Percentiles rank a stretch among this genome's conserved stretches.
phyloP scores from a whole-genome alignment of 768 basidiomycete genomes.

The Macrocybe gigantea region DNA sequence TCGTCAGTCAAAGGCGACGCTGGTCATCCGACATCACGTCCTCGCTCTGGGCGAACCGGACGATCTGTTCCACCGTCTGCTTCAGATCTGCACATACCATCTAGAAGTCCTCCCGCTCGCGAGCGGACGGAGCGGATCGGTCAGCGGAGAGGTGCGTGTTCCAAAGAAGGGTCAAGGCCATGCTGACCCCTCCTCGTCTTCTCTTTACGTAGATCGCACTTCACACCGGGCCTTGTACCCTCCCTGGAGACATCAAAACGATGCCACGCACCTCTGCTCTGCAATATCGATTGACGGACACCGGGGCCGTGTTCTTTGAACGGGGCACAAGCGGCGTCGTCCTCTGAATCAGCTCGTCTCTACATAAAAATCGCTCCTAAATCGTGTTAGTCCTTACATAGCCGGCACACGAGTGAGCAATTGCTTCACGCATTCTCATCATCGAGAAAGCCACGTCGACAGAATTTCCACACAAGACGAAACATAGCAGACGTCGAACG shows the following conservation, averaged over 20 bases:
- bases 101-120: slow-evolving; percentile 66
- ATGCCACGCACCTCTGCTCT: slow-evolving; percentile 52
- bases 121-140: slow-evolving; percentile 71
- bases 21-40: slow-evolving; percentile 64
- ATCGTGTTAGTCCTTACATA: too few species aligned
- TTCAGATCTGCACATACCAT: slow-evolving; percentile 63
- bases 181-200: background rate
- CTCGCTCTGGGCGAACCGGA: slow-evolving; percentile 52
- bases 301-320: slow-evolving; percentile 62
- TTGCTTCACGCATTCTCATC: too few species aligned
- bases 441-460: too few species aligned
- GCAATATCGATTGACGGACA: slow-evolving; percentile 69
- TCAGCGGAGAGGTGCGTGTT: slow-evolving; percentile 65
- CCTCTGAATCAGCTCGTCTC: too few species aligned
- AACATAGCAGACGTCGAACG: too few species aligned
- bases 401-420: too few species aligned
- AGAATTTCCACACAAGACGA: too few species aligned
- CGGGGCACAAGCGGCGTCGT: slow-evolving; percentile 66
- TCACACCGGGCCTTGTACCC: slow-evolving; percentile 47
- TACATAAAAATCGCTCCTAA: too few species aligned
- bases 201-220: slow-evolving; percentile 46
- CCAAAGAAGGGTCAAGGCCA: background rate
- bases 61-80: slow-evolving; percentile 49
- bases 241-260: slow-evolving; percentile 25
- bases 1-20: slow-evolving; percentile 42